Conservation (phyloP, 1,284 basidiomycete genomes). For the Wolfiporia cocos region DNA sequence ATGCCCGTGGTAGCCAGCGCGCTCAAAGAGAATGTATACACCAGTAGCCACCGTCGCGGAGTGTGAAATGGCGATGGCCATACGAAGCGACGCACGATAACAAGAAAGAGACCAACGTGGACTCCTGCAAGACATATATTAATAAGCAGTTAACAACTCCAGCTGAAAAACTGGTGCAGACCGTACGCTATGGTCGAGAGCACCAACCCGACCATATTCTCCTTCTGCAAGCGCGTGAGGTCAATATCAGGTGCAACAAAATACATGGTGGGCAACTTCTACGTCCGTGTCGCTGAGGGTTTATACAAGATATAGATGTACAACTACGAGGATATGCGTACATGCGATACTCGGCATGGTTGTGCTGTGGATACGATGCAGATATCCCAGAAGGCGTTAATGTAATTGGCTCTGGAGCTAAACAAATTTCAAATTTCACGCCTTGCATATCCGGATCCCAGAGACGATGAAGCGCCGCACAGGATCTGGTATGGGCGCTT, state of each 20-base stretch:
- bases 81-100: slow-evolving; percentile 6
- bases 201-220: slow-evolving; percentile 12
- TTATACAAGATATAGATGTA: not conserved
- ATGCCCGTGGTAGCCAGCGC: slow-evolving; percentile 15
- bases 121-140: slow-evolving; percentile 9
- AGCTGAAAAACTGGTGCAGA: slow-evolving; percentile 9
- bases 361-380: not conserved
- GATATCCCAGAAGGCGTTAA: not conserved
- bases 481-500: no score
- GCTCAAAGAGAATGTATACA: slow-evolving; percentile 14
- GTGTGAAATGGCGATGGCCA: not conserved
- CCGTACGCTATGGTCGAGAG: slow-evolving; percentile 23
- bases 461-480: no score
- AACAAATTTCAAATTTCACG: no score
- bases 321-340: not conserved
- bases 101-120: slow-evolving; percentile 16
- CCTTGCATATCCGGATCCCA: no score
- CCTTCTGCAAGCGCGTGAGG: slow-evolving; percentile 11
- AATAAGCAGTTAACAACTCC: not conserved
- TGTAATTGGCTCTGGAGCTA: no score
- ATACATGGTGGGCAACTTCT: no score
- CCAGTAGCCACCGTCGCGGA: slow-evolving; percentile 12
- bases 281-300: no score
- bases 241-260: not conserved
- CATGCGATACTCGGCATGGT: not conserved